Evolutionary conservation across 176 grass and related monocot species (phyloP).

Genomic region (Dendrocalamus sinicus): DNA sequence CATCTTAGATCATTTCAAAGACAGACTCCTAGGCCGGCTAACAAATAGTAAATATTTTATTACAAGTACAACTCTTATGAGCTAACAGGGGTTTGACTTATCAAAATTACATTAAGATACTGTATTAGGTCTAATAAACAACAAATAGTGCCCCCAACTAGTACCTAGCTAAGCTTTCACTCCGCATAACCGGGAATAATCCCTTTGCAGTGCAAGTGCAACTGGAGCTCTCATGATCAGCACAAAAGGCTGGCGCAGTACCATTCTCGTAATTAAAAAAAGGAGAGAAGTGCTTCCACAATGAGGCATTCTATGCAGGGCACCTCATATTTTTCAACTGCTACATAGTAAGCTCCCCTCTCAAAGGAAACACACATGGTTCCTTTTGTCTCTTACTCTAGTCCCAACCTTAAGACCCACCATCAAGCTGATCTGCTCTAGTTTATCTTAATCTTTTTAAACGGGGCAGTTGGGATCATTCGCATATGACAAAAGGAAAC

Average conservation of each 20-base stretch:
- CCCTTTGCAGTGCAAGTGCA: slow-evolving; percentile 2
- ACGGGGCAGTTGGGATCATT: slow-evolving; percentile 49
- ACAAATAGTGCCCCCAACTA: not conserved
- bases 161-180: not conserved
- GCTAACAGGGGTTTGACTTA: slow-evolving; percentile 25
- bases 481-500: slow-evolving; percentile 49
- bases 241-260: not conserved
- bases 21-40: slow-evolving; percentile 29
- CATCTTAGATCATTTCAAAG: slow-evolving; percentile 26
- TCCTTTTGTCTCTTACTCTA: slow-evolving; percentile 51
- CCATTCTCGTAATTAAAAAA: not conserved
- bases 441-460: slow-evolving; percentile 35
- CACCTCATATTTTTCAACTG: slow-evolving; percentile 31
- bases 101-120: not conserved
- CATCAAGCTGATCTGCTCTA: slow-evolving; percentile 17
- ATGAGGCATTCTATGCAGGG: slow-evolving; percentile 41
- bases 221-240: slow-evolving; percentile 15
- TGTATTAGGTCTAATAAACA: not conserved
- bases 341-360: slow-evolving; percentile 23
- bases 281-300: slow-evolving; percentile 29
- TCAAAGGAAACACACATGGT: slow-evolving; percentile 40
- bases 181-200: slow-evolving; percentile 20
- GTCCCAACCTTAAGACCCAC: too few relatives aligned
- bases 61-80: not conserved
- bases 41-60: slow-evolving; percentile 20